A percentile compares a stretch with the other conserved stretches of the same genome.
Conservation (phyloP, 805 yeast species). For the Candida rishiriensis region DNA sequence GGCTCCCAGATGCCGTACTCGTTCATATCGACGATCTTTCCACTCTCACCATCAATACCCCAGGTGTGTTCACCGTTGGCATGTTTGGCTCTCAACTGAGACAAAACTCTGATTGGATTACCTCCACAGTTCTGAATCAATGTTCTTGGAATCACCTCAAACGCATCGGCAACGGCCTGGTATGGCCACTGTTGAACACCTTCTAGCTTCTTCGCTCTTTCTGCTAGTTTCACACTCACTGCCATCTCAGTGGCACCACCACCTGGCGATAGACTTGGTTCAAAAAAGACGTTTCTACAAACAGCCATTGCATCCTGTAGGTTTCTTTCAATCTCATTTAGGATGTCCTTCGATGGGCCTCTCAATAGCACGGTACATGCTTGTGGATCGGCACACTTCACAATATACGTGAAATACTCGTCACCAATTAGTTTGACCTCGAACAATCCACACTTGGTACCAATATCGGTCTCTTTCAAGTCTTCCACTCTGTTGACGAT, state of each 20-base stretch:
- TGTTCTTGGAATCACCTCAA: slow-evolving; percentile 97
- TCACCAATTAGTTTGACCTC: slow-evolving; percentile 95
- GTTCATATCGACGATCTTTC: slow-evolving; percentile 93
- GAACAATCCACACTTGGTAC: slow-evolving; percentile 84
- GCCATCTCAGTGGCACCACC: slow-evolving; percentile 99
- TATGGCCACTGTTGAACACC: slow-evolving; percentile 99
- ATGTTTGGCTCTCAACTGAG: slow-evolving; percentile 93
- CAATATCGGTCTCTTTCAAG: slow-evolving; percentile 84
- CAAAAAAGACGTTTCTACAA: slow-evolving; percentile 88
- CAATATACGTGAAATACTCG: slow-evolving; percentile 87
- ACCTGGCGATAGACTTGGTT: slow-evolving; percentile 94
- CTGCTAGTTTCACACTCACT: slow-evolving; percentile 80
- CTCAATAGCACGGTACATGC: slow-evolving; percentile 93
- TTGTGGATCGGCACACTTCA: slow-evolving; percentile 75
- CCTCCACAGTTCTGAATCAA: slow-evolving; percentile 97
- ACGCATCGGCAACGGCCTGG: slow-evolving; percentile 97
- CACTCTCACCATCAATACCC: slow-evolving; percentile 94
- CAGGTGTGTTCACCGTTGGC: slow-evolving; percentile 81
- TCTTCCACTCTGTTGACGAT: slow-evolving; percentile 95
- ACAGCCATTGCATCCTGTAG: slow-evolving; percentile 99
- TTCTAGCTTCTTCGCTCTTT: slow-evolving; percentile 85
- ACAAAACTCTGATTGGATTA: slow-evolving; percentile 82
- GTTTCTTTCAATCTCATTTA: slow-evolving; percentile 94
- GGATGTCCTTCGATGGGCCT: slow-evolving; percentile 95
- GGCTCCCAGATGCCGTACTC: slow-evolving; percentile 99